phyloP scores from a whole-genome alignment of 805 yeast species.

The Clavispora fructus region DNA sequence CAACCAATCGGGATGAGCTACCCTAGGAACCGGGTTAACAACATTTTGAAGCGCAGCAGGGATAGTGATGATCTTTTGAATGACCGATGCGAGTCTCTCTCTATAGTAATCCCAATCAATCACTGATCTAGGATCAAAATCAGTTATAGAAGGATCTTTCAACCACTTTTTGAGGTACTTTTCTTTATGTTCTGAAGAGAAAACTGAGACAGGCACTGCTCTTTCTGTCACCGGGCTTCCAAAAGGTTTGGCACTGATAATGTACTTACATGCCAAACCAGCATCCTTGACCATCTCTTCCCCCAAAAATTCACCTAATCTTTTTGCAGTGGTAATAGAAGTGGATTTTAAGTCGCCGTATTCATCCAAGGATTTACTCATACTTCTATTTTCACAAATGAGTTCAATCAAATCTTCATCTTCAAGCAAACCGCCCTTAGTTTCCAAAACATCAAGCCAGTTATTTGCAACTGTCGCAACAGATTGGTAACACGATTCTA shows the following conservation, averaged over 20 bases:
- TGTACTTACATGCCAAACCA: slow-evolving; percentile 91
- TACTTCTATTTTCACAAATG: slow-evolving; percentile 92
- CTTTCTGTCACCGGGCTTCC: slow-evolving; percentile 92
- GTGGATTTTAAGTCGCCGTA: slow-evolving; percentile 90
- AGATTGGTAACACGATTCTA: slow-evolving; percentile 77
- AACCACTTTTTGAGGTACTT: slow-evolving; percentile 83
- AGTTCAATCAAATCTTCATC: slow-evolving; percentile 92
- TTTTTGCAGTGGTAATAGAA: slow-evolving; percentile 88
- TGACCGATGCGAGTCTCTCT: slow-evolving; percentile 86
- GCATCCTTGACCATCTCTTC: slow-evolving; percentile 95
- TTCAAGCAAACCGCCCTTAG: slow-evolving; percentile 79
- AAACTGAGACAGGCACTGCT: slow-evolving; percentile 94
- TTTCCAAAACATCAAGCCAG: slow-evolving; percentile 91
- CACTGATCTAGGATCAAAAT: slow-evolving; percentile 82
- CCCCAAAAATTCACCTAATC: slow-evolving; percentile 92
- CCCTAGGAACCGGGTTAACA: slow-evolving; percentile 89
- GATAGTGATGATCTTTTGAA: slow-evolving; percentile 90
- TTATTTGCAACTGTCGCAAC: slow-evolving; percentile 92
- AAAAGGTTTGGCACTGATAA: slow-evolving; percentile 77
- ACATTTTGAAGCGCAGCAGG: slow-evolving; percentile 95
- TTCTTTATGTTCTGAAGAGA: slow-evolving; percentile 81
- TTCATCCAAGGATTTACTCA: slow-evolving; percentile 88
- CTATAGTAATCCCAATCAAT: slow-evolving; percentile 92
- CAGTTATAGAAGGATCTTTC: slow-evolving; percentile 65
- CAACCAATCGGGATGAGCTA: slow-evolving; percentile 93